These are phyloP conservation scores for Phytophthora nicotianae DNA, from an alignment of 352 stramenopile species.

Conservation along the genomic window DNA sequence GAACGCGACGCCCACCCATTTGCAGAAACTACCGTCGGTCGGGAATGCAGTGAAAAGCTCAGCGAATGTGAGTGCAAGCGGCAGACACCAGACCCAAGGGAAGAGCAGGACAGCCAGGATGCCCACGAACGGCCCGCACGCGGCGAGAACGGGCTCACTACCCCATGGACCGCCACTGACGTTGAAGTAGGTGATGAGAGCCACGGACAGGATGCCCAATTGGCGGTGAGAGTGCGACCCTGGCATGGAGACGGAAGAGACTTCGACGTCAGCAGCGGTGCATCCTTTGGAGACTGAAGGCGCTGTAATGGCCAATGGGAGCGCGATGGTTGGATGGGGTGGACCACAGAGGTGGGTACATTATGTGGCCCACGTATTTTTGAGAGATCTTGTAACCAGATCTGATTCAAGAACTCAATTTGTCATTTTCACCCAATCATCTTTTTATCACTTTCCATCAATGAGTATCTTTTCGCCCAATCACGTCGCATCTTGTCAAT, in stretches of 20 bases:
- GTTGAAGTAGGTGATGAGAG: conserved; percentile 85
- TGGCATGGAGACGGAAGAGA: conserved; percentile 42
- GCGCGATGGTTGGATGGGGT: conserved; percentile 7
- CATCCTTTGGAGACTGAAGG: conserved; percentile 24
- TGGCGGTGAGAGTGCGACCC: conserved; percentile 67
- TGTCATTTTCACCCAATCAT: conserved; percentile 10
- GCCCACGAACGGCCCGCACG: conserved; percentile 66
- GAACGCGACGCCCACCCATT: conserved; percentile 82
- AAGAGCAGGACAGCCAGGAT: conserved; percentile 72
- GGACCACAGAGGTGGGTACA: conserved; percentile 10
- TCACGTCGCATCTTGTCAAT: conserved; percentile 11
- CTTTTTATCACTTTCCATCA: not conserved
- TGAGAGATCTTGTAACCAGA: not conserved
- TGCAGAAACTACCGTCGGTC: conserved; percentile 82
- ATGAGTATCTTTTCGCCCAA: conserved; percentile 14
- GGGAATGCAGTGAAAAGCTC: conserved; percentile 85
- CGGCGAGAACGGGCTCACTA: conserved; percentile 64
- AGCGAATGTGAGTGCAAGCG: conserved; percentile 69
- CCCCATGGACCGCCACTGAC: conserved; percentile 76
- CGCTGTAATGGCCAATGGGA: conserved; percentile 3
- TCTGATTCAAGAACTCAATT: conserved; percentile 7
- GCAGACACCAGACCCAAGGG: conserved; percentile 74
- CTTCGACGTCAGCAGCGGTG: conserved; percentile 11
- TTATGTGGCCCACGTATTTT: too few relatives aligned
- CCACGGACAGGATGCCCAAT: conserved; percentile 67